Evolutionary conservation across 73 alveolate genomes (phyloP).

Genomic region (Paramecium sonneborni): DNA sequence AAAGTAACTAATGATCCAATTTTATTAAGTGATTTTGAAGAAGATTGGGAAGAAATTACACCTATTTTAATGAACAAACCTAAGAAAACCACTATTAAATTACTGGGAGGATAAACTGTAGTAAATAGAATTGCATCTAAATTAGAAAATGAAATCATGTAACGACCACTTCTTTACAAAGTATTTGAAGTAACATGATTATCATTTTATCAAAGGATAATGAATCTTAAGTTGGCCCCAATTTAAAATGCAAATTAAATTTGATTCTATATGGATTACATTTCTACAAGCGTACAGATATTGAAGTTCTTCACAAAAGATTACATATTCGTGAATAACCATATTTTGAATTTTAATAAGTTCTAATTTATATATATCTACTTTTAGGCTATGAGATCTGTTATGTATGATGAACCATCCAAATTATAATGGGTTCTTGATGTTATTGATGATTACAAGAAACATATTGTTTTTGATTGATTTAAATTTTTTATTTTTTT

Average conservation of each 20-base stretch:
- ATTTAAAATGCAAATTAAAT: conserved; percentile 45
- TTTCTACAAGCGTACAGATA: conserved; percentile 29
- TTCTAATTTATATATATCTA: neutral
- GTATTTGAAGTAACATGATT: conserved; percentile 8
- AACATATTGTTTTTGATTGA: conserved; percentile 45
- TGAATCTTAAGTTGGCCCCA: neutral
- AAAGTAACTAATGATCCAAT: neutral
- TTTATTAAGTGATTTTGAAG: conserved; percentile 3
- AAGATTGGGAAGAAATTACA: conserved; percentile 47
- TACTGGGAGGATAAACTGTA: neutral
- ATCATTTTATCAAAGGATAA: neutral
- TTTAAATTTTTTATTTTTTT: neutral
- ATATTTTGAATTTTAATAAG: conserved; percentile 18
- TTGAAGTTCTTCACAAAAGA: conserved; percentile 35
- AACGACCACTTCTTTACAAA: neutral
- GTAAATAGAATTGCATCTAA: neutral
- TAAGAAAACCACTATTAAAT: neutral
- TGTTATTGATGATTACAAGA: conserved; percentile 36
- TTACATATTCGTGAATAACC: neutral
- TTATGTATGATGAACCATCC: neutral
- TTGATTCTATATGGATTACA: conserved; percentile 5
- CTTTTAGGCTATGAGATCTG: neutral
- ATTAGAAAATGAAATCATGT: neutral
- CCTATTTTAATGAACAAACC: neutral
- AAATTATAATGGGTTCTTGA: conserved; percentile 24